Percentiles rank a stretch among this genome's conserved stretches.
Evolutionary conservation across 2,329 filamentous ascomycete genomes (phyloP).

Genomic region (Calonectria pseudoturangicola): DNA sequence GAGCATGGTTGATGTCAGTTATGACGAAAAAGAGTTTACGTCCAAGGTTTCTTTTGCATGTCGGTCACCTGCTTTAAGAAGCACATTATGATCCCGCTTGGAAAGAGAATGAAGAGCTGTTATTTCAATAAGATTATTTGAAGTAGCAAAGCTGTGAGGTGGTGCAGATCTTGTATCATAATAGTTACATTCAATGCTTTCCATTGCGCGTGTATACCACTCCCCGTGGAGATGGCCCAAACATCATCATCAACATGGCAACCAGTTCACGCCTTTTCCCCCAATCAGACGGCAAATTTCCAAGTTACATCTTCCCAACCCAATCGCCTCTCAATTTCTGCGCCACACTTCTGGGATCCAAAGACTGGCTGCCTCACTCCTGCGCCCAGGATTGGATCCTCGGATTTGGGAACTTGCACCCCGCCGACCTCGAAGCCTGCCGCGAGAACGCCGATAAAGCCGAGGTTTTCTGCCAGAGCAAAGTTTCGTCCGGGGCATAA

Average conservation of each 20-base stretch:
- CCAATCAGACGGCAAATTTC: background rate
- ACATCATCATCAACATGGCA: background rate
- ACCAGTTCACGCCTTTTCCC: background rate
- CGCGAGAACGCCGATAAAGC: conserved; percentile 34
- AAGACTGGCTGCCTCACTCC: conserved; percentile 34
- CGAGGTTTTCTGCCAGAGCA: conserved; percentile 53
- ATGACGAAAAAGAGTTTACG: too few relatives aligned
- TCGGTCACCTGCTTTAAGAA: too few relatives aligned
- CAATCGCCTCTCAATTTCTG: background rate
- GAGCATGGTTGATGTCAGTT: too few relatives aligned
- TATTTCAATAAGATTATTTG: too few relatives aligned
- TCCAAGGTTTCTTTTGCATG: too few relatives aligned
- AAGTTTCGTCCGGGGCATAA: conserved; percentile 59
- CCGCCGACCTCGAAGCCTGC: conserved; percentile 42
- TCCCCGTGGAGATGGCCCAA: too few relatives aligned
- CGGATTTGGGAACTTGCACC: conserved; percentile 36
- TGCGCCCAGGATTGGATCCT: conserved; percentile 28
- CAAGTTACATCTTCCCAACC: background rate
- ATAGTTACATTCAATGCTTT: too few relatives aligned
- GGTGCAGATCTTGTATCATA: too few relatives aligned
- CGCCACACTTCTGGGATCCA: background rate
- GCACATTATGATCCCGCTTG: too few relatives aligned
- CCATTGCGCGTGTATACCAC: too few relatives aligned
- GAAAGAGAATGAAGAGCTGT: too few relatives aligned
- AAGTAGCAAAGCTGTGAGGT: too few relatives aligned